Evolutionary conservation across 2,329 filamentous ascomycete species (phyloP).

Genomic region (Paecilomyces niveus): DNA sequence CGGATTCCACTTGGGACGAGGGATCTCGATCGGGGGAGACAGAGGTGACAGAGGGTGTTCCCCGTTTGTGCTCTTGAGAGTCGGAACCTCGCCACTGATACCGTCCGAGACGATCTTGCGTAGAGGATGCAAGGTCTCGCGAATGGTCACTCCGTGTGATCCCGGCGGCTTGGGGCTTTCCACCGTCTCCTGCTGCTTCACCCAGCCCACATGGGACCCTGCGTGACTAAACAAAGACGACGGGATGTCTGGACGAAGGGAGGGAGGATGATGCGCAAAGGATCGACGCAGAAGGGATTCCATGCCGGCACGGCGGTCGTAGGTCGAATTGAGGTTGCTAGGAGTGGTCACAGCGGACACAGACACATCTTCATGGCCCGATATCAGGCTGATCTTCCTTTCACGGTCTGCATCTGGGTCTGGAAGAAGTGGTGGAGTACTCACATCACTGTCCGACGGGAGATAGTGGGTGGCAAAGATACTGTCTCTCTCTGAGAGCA

Average conservation of each 20-base stretch:
- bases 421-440: conserved; percentile 29
- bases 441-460: conserved; percentile 42
- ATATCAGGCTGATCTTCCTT: conserved; percentile 23
- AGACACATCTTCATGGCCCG: conserved; percentile 23
- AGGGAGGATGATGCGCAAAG: conserved; percentile 15
- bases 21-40: conserved; percentile 21
- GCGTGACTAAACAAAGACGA: conserved; percentile 20
- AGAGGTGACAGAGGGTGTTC: conserved; percentile 21
- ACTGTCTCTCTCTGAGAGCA: conserved; percentile 55
- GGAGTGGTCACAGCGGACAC: conserved; percentile 16
- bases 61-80: conserved; percentile 16
- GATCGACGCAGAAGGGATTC: conserved; percentile 27
- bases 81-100: conserved; percentile 12
- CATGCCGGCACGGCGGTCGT: conserved; percentile 17
- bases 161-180: conserved; percentile 9
- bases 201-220: conserved; percentile 17
- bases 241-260: conserved; percentile 12
- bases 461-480: conserved; percentile 59
- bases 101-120: conserved; percentile 17
- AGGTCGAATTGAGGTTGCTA: background rate
- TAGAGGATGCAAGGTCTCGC: conserved; percentile 14
- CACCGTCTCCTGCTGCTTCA: conserved; percentile 15
- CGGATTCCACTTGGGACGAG: conserved; percentile 11
- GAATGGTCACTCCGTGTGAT: conserved; percentile 6
- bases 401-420: conserved; percentile 21